phyloP scores from a whole-genome alignment of 352 stramenopile species.

The Achlya hypogyna region DNA sequence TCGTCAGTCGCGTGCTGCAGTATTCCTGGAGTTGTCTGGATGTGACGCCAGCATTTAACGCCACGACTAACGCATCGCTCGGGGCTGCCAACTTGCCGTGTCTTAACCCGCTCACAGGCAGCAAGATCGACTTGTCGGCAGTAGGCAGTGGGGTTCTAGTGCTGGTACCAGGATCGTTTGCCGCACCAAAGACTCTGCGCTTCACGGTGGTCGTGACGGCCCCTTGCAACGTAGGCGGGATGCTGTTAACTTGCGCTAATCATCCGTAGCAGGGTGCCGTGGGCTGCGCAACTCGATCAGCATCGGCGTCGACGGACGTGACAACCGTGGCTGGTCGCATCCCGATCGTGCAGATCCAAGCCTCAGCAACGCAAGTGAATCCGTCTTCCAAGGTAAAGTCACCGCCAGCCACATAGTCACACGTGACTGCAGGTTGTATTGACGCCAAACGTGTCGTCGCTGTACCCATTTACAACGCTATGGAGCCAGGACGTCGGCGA shows the following conservation, averaged over 20 bases:
- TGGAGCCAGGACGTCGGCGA: constrained; percentile 58
- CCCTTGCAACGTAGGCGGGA: neutral
- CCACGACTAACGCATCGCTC: neutral
- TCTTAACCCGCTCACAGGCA: constrained; percentile 22
- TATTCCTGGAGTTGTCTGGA: constrained; percentile 52
- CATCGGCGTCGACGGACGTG: constrained; percentile 22
- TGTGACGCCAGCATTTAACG: constrained; percentile 28
- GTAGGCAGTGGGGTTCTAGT: constrained; percentile 22
- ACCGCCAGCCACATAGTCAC: neutral
- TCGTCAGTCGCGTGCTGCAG: constrained; percentile 25
- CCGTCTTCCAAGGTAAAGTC: constrained; percentile 22
- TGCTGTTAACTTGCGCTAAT: neutral
- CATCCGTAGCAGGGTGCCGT: neutral
- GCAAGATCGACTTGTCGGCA: neutral
- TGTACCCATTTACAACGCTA: constrained; percentile 45
- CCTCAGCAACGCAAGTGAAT: constrained; percentile 36
- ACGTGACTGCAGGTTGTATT: constrained; percentile 29
- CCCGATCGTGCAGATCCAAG: constrained; percentile 30
- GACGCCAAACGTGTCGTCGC: constrained; percentile 31
- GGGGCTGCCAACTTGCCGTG: constrained; percentile 14
- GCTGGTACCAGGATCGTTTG: constrained; percentile 26
- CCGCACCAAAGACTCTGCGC: constrained; percentile 39
- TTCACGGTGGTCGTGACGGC: constrained; percentile 34
- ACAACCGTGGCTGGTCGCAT: constrained; percentile 44
- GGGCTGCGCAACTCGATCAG: neutral